phyloP scores from a whole-genome alignment of 1,284 basidiomycete genomes.

The Neolentinus lepideus region DNA sequence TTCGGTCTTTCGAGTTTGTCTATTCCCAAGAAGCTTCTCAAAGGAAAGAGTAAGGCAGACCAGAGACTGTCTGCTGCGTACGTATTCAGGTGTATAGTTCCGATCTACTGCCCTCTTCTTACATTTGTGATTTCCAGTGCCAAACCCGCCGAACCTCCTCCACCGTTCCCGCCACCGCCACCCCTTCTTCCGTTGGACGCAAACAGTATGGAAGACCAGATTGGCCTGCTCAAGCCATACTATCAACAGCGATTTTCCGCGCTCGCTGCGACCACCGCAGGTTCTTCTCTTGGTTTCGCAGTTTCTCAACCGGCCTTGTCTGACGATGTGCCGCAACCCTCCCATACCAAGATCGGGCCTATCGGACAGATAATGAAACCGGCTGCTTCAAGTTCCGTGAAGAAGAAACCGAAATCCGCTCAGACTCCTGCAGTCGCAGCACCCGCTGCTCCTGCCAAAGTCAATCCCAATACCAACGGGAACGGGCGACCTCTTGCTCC shows the following conservation, averaged over 20 bases:
- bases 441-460: constrained; percentile 3
- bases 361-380: constrained; percentile 59
- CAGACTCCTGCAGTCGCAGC: neutral
- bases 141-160: constrained; percentile 70
- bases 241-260: constrained; percentile 54
- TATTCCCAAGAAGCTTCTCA: constrained; percentile 76
- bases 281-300: neutral
- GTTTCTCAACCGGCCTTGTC: constrained; percentile 26
- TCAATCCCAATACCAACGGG: neutral
- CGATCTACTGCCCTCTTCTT: constrained; percentile 4
- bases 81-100: constrained; percentile 18
- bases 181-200: constrained; percentile 68
- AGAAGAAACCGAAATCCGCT: constrained; percentile 27
- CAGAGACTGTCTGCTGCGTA: constrained; percentile 38
- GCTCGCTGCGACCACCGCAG: constrained; percentile 22
- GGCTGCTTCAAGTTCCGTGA: constrained; percentile 21
- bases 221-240: constrained; percentile 79
- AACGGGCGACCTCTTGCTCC: constrained; percentile 4
- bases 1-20: constrained; percentile 74
- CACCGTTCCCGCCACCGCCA: constrained; percentile 82
- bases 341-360: constrained; percentile 67
- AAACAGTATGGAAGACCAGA: constrained; percentile 64
- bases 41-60: constrained; percentile 48
- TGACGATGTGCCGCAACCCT: constrained; percentile 52
- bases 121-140: constrained; percentile 27